Conservation (phyloP, 169 alveolate species). For the Babesia gibsoni region DNA sequence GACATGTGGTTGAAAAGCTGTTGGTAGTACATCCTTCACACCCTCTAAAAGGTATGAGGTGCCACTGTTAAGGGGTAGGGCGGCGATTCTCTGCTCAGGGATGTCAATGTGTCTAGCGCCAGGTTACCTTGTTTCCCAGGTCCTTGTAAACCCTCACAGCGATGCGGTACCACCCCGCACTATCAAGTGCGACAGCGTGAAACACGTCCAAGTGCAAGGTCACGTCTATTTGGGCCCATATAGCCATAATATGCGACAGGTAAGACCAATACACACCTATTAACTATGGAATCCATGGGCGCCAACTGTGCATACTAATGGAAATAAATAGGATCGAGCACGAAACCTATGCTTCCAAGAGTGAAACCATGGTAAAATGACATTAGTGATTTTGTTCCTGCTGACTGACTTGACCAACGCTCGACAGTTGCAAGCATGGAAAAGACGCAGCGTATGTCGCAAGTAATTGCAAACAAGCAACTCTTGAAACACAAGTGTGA, state of each 20-base stretch:
- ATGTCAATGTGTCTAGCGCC: neutral
- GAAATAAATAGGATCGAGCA: too few relatives aligned
- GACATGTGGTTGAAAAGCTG: neutral
- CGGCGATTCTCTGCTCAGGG: neutral
- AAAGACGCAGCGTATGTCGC: neutral
- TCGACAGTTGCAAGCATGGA: too few relatives aligned
- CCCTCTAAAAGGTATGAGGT: neutral
- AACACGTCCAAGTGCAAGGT: neutral
- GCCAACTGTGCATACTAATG: neutral
- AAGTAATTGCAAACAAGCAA: neutral
- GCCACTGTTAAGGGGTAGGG: neutral
- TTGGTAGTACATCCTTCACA: neutral
- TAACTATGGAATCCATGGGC: too few relatives aligned
- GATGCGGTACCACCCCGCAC: conserved; percentile 2
- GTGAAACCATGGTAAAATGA: too few relatives aligned
- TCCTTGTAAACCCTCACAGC: conserved; percentile 14
- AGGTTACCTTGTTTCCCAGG: conserved; percentile 1
- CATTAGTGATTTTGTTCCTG: too few relatives aligned
- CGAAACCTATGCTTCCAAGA: too few relatives aligned
- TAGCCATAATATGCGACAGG: too few relatives aligned
- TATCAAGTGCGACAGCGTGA: neutral
- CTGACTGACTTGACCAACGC: too few relatives aligned
- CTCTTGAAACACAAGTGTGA: neutral
- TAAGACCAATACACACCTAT: too few relatives aligned
- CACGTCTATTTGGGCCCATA: conserved; percentile 27